Percentiles rank a stretch among this genome's conserved stretches.
phyloP scores from a whole-genome alignment of 140 eudicot genomes.

The Cichorium intybus region DNA sequence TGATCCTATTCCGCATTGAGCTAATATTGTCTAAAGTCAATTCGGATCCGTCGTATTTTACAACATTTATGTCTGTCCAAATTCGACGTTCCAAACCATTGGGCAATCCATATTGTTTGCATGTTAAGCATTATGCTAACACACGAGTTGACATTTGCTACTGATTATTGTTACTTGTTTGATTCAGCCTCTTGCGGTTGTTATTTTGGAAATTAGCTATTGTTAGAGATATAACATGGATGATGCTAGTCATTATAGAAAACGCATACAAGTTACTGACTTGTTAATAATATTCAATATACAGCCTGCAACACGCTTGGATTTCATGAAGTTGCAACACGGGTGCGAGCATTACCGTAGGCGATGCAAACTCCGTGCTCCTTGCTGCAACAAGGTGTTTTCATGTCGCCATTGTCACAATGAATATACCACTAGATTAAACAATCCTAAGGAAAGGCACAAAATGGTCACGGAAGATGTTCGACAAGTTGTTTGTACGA shows the following conservation, averaged over 20 bases:
- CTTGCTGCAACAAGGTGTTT: slow-evolving; percentile 16
- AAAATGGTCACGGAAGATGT: slow-evolving; percentile 14
- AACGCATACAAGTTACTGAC: too few species aligned
- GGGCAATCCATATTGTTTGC: too few species aligned
- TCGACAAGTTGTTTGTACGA: slow-evolving; percentile 4
- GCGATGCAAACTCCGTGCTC: slow-evolving; percentile 23
- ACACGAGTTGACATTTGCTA: background rate
- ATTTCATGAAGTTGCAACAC: background rate
- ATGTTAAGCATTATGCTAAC: too few species aligned
- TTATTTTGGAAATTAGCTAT: too few species aligned
- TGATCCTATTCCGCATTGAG: too few species aligned
- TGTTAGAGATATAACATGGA: too few species aligned
- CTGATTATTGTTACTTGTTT: background rate
- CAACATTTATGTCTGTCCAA: background rate
- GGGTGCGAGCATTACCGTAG: slow-evolving; percentile 18
- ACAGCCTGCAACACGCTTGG: background rate
- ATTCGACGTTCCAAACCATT: too few species aligned
- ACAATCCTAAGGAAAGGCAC: background rate
- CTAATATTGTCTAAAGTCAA: too few species aligned
- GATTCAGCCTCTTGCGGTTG: too few species aligned
- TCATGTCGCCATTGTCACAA: slow-evolving; percentile 16
- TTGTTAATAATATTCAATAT: background rate
- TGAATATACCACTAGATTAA: background rate
- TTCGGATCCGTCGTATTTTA: too few species aligned
- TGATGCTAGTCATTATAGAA: background rate